A percentile compares a stretch with the other conserved stretches of the same genome.
Conservation (phyloP, 441 rosid genomes). For the Euphorbia schlechtendalii region DNA sequence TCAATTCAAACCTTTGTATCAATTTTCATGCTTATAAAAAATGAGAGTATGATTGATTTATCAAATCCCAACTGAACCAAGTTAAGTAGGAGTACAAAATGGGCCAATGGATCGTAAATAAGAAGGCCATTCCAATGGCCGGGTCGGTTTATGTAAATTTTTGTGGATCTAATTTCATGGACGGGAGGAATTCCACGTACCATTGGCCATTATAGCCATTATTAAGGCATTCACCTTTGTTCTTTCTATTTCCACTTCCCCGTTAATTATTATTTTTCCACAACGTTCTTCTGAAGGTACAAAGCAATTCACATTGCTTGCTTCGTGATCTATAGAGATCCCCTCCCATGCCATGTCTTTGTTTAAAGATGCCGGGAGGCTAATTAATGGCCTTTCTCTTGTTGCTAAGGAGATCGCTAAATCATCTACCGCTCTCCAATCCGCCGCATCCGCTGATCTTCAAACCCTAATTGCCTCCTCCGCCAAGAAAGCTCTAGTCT, state of each 20-base stretch:
- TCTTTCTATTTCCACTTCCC: too few relatives aligned
- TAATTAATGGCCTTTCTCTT: constrained; percentile 56
- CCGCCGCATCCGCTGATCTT: constrained; percentile 48
- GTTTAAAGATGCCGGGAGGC: constrained; percentile 52
- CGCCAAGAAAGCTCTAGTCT: constrained; percentile 51
- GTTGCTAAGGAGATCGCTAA: constrained; percentile 64
- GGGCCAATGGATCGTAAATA: not conserved
- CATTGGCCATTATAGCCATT: not conserved
- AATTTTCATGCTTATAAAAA: too few relatives aligned
- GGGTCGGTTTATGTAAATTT: too few relatives aligned
- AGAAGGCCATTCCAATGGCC: too few relatives aligned
- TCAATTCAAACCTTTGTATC: too few relatives aligned
- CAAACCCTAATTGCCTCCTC: constrained; percentile 49
- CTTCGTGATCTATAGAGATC: not conserved
- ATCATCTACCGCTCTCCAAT: constrained; percentile 38
- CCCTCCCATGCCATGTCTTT: constrained; percentile 39
- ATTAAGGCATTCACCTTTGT: too few relatives aligned
- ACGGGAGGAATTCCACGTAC: constrained; percentile 15
- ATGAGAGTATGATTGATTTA: too few relatives aligned
- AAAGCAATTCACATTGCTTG: not conserved
- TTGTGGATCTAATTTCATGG: constrained; percentile 12
- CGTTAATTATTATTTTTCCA: not conserved
- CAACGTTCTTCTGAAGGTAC: not conserved
- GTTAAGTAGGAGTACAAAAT: too few relatives aligned
- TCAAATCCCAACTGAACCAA: too few relatives aligned